Base-by-base conservation (phyloP, 2,329 filamentous ascomycete species). In the Alternaria rosae region DNA sequence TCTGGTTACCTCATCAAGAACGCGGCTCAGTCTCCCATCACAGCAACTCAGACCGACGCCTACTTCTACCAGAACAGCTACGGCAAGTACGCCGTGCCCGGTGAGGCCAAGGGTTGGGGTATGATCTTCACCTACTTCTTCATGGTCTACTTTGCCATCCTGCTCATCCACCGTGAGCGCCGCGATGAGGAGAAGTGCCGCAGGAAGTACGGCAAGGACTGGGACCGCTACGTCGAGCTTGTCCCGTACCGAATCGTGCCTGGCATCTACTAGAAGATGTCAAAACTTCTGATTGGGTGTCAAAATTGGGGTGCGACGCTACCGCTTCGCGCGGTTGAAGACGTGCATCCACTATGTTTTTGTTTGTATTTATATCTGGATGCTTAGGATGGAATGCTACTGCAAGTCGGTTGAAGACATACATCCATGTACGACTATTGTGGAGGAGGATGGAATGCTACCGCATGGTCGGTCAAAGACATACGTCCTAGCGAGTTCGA, bases 41-140 rank as follows among this genome's bases (percentile, higher is more conserved):
- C 71, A 15, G 75, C 75, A 30, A 79, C 82, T 25, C 79, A 82
- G 2, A 81, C 84, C 53, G 85, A 85, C 10, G 85, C 87, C 0
- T 83, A 87, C 61, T 84, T 87, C 61, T 82, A 79, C 55, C 79
- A 81, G 35, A 85, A 88, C 78, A 76, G 80, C 7, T 87, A 89
- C 63, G 87, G 88, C 25, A 86, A 87, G 12, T 87, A 90, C 70
- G 85, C 93, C 2, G 84, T 93, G 13, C 89, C 89, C 57, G 91
- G 90, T 35, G 88, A 89, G 25, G 90, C 92, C 30, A 88, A 86
- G 70, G 94, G 93, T 21, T 97, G 91, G 87, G 93, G 91, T 48
- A 93, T 94, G 81, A 83, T 94, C 47, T 87, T 97, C 69, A 97
- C 94, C 0, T 98, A 97, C 83, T 97, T 97, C 78, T 98, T 96